Percentiles rank a stretch among this genome's conserved stretches.
phyloP scores from a whole-genome alignment of 345 rosid genomes.

The Brassica carinata region DNA sequence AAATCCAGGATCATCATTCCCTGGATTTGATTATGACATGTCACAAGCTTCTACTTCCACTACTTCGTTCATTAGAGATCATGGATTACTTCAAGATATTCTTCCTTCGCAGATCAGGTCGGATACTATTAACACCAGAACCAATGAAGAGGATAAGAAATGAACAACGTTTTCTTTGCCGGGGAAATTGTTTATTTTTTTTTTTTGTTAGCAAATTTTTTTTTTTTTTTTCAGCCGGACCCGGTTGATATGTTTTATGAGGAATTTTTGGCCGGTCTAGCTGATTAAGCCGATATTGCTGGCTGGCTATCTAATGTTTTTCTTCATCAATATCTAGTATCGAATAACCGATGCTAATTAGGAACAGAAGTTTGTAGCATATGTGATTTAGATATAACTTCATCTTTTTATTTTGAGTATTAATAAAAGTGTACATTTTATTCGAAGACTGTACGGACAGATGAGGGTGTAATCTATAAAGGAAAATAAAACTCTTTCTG shows the following conservation, averaged over 20 bases:
- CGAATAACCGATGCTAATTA: slow-evolving; percentile 30
- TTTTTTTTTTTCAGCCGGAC: slow-evolving; percentile 17
- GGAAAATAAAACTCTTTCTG: neutral
- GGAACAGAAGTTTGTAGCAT: slow-evolving; percentile 34
- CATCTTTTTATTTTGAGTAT: slow-evolving; percentile 3
- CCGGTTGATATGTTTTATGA: slow-evolving; percentile 25
- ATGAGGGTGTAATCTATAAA: neutral
- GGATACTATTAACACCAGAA: slow-evolving; percentile 14
- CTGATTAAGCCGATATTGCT: slow-evolving; percentile 4
- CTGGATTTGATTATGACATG: slow-evolving; percentile 30
- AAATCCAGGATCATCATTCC: slow-evolving; percentile 35
- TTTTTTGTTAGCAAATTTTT: too few species aligned
- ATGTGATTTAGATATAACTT: slow-evolving; percentile 34
- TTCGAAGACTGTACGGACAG: neutral
- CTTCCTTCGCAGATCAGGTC: slow-evolving; percentile 70
- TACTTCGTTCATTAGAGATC: slow-evolving; percentile 49
- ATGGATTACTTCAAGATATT: slow-evolving; percentile 94
- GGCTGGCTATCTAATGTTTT: slow-evolving; percentile 25
- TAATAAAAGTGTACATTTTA: neutral
- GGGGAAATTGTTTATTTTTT: slow-evolving; percentile 2
- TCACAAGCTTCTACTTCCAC: slow-evolving; percentile 38
- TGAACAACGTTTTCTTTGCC: neutral
- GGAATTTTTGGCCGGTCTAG: slow-evolving; percentile 34
- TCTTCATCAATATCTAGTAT: slow-evolving; percentile 33
- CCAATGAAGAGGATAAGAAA: slow-evolving; percentile 28